Evolutionary conservation across 306 rosid species (phyloP), one percentile per base, ranked within the genome.

Genomic region (Cyamopsis tetragonoloba): DNA sequence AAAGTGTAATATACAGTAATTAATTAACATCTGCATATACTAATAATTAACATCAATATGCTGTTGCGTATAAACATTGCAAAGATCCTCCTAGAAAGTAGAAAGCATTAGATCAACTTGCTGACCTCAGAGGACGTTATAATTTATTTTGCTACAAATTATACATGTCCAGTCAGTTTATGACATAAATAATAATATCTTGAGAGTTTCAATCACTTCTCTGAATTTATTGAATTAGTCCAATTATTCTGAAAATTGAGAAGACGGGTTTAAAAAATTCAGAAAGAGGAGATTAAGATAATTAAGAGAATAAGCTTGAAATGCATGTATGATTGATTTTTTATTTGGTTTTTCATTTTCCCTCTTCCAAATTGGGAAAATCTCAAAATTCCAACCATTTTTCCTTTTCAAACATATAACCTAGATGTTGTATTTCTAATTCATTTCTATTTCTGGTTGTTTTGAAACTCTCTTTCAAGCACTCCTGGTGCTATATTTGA

Each of bases 61-160:
- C 11, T 51, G 19, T 69, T 69, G 80, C 60, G 61, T 69, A 34
- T 69, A 62, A 76, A 76, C 64, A 28, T 37, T 58, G 51, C 68
- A 68, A 73, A 50, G 18, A 61, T 38, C 48, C 23, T n/a, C n/a
- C n/a, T n/a, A n/a, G n/a, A n/a, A n/a, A n/a, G n/a, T n/a, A n/a
- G n/a, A n/a, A n/a, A n/a, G n/a, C n/a, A n/a, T n/a, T 15, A 58
- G 39, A 38, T 64, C 39, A 57, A 66, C 27, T 5, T 26, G 61
- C 51, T 56, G 54, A 57, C 68, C 8, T 51, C 58, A 31, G n/a
- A n/a, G 2, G 31, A 43, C 55, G 15, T 53, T 4, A 44, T 10
- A 11, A 17, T 56, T 53, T 4, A 20, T 8, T 53, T 54, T 42
- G 14, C 4, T 13, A 20, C 38, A 51, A 15, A 30, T n/a, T n/a